Conservation (phyloP, 225 moss, liverwort and hornwort genomes). For the Takakia lepidozioides region DNA sequence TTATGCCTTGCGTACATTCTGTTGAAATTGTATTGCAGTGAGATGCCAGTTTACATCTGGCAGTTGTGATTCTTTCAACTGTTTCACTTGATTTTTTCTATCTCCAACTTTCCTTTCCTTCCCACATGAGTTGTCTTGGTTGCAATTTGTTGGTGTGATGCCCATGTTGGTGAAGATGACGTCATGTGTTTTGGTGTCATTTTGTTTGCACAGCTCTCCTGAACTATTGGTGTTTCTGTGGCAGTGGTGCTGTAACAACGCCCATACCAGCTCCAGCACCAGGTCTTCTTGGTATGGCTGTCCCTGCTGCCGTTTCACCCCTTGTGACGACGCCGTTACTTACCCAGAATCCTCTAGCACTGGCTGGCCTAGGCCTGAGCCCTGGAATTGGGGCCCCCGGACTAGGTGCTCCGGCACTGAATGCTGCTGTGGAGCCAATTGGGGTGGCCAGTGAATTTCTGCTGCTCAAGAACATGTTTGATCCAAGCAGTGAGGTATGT, state of each 20-base stretch:
- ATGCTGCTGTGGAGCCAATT: slow-evolving; percentile 77
- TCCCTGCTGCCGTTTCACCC: slow-evolving; percentile 59
- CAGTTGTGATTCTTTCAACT: too few species aligned
- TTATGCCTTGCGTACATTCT: too few species aligned
- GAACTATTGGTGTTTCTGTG: slow-evolving; percentile 11
- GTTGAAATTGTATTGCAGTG: too few species aligned
- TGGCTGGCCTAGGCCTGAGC: slow-evolving; percentile 54
- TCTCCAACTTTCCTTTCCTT: too few species aligned
- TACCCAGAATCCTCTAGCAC: slow-evolving; percentile 54
- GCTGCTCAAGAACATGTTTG: slow-evolving; percentile 95
- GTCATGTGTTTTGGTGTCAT: too few species aligned
- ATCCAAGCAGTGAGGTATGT: slow-evolving; percentile 81
- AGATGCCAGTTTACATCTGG: too few species aligned
- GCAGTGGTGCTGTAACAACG: slow-evolving; percentile 57
- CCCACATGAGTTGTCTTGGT: too few species aligned
- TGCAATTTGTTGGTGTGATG: too few species aligned
- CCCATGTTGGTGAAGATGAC: too few species aligned
- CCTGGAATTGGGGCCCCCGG: slow-evolving; percentile 39
- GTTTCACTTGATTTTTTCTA: too few species aligned
- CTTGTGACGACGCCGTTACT: slow-evolving; percentile 70
- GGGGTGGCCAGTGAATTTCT: slow-evolving; percentile 89
- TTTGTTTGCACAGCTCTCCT: too few species aligned
- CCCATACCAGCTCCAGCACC: slow-evolving; percentile 64
- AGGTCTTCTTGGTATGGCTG: slow-evolving; percentile 66
- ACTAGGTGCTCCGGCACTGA: slow-evolving; percentile 36